Conservation (phyloP, 345 rosid species). For the Chamaenerion angustifolium region DNA sequence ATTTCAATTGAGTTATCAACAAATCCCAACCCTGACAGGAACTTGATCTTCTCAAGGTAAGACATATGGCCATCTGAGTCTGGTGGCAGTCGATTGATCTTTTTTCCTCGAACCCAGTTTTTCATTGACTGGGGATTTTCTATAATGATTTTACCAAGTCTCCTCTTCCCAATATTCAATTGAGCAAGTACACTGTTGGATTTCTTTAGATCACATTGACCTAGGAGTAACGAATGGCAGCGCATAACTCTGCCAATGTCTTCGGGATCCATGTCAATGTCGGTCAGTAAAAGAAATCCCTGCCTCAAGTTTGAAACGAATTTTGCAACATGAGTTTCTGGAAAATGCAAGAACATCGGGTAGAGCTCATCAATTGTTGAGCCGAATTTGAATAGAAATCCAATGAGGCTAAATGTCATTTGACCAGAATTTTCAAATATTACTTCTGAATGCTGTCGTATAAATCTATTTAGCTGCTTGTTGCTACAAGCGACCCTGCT, state of each 20-base stretch:
- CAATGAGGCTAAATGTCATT: constrained; percentile 25
- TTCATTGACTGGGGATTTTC: constrained; percentile 45
- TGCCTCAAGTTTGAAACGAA: constrained; percentile 41
- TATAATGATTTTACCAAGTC: constrained; percentile 31
- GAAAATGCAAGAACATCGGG: constrained; percentile 38
- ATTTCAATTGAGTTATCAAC: constrained; percentile 24
- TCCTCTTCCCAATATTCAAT: constrained; percentile 42
- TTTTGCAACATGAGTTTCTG: constrained; percentile 25
- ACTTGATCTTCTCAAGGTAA: constrained; percentile 33
- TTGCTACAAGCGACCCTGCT: constrained; percentile 17
- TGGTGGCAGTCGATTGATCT: constrained; percentile 24
- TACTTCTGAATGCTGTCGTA: constrained; percentile 40
- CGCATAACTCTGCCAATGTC: constrained; percentile 37
- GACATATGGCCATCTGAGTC: constrained; percentile 16
- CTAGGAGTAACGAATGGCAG: constrained; percentile 33
- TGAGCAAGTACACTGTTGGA: constrained; percentile 24
- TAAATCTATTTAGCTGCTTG: constrained; percentile 32
- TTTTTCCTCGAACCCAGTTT: constrained; percentile 30
- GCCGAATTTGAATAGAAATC: constrained; percentile 49
- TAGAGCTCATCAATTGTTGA: constrained; percentile 23
- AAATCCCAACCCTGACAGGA: constrained; percentile 44
- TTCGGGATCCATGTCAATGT: constrained; percentile 39
- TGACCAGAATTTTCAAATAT: constrained; percentile 44
- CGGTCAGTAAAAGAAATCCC: constrained; percentile 30
- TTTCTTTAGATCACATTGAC: constrained; percentile 42